phyloP scores from a whole-genome alignment of 1,139 yeast genomes.

The Lodderomyces oxycetoniae region DNA sequence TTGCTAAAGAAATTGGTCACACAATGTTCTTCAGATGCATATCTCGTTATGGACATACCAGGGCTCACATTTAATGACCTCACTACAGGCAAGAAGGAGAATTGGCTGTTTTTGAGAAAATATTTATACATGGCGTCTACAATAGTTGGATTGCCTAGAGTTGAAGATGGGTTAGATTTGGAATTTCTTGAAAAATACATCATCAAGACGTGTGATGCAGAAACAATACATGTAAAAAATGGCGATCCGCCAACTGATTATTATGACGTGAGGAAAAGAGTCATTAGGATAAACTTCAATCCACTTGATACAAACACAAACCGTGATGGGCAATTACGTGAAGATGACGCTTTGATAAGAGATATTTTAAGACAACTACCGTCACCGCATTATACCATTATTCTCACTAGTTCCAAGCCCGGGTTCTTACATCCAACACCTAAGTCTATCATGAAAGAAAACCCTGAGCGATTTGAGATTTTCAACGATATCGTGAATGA shows the following conservation, averaged over 20 bases:
- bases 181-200: constrained; percentile 42
- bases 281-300: constrained; percentile 51
- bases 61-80: constrained; percentile 62
- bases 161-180: constrained; percentile 41
- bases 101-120: constrained; percentile 52
- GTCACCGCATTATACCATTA: constrained; percentile 55
- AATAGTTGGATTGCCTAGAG: constrained; percentile 55
- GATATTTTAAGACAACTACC: constrained; percentile 60
- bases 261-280: constrained; percentile 57
- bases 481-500: constrained; percentile 47
- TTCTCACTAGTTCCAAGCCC: constrained; percentile 36
- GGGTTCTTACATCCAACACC: constrained; percentile 33
- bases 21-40: constrained; percentile 67
- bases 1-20: constrained; percentile 48
- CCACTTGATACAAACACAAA: constrained; percentile 26
- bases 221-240: constrained; percentile 34
- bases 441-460: constrained; percentile 19
- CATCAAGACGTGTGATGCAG: constrained; percentile 46
- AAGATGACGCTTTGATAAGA: constrained; percentile 50
- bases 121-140: constrained; percentile 61
- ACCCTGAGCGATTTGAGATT: constrained; percentile 35
- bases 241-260: constrained; percentile 43
- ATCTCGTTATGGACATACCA: constrained; percentile 64
- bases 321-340: constrained; percentile 12
- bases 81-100: constrained; percentile 28